Base-by-base conservation (phyloP, 148 eudicot species). In the Silene latifolia region DNA sequence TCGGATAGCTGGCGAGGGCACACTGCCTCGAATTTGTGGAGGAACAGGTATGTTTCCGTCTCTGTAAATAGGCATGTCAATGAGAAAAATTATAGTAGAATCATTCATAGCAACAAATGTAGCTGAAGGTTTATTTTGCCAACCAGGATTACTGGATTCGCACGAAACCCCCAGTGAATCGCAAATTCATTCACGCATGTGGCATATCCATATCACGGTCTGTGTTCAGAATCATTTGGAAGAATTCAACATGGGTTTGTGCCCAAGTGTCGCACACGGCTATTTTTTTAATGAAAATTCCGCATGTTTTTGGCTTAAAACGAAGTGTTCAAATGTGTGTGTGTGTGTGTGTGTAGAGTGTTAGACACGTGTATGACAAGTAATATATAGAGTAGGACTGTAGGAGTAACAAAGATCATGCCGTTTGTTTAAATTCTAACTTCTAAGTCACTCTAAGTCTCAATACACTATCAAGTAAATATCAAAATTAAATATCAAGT, bases 21-120 rank as follows among this genome's bases (percentile, higher is more conserved):
- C 25, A 46, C 17, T 27, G 61, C 21, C 80, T 53, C 63, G 60
- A 19, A 62, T 7, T 74, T 32, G 56, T 69, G 35, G n/a, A n/a
- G n/a, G n/a, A n/a, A n/a, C n/a, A n/a, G n/a, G n/a, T n/a, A n/a
- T n/a, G n/a, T n/a, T n/a, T n/a, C n/a, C n/a, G n/a, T n/a, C n/a
- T 66, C 83, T 72, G 83, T 67, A 65, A 24, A 67, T 5, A 76
- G 73, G 48, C 60, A 59, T 9, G 13, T 59, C 20, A 51, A 18
- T 68, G 67, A 69, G 25, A 62, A 58, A 39, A 20, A 67, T 15
- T 51, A 62, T 14, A 44, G 29, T 27, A 5, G 4, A 3, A 1
- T 74, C 9, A 8, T 62, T 61, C 71, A 74, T 13, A 47, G 63
- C 32, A 32, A 74, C 4, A 67, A 51, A 61, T 44, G 46, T 42